Evolutionary conservation across 805 yeast species (phyloP), one percentile per base, ranked within the genome.

Genomic region (Zygosaccharomyces rouxii): DNA sequence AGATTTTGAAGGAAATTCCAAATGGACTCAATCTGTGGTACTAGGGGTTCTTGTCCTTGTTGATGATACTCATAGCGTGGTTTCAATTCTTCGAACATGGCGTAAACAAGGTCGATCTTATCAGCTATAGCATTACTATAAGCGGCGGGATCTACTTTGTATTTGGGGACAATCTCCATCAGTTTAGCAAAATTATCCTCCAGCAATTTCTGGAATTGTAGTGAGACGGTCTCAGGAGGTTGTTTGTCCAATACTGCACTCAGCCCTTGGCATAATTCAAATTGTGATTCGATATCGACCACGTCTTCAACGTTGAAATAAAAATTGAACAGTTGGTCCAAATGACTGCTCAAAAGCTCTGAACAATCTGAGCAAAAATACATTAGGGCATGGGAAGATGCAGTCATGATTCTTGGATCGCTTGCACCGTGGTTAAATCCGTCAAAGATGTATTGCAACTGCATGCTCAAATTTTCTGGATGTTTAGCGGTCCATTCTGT

Each of bases 301-400:
- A 72, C 63, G 31, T 71, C 70, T 43, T 73, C 71, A 25, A 84
- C 73, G 50, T 73, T 74, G 44, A 78, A 77, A 67, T 89, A 92
- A 51, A 94, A 81, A 54, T 79, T 74, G 56, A 83, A 81, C 48
- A 94, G 73, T 64, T 89, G 95, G 47, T 81, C 88, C 55, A 89
- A 71, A 63, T 78, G 87, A 41, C 77, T 76, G 16, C 81, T 77
- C 55, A 94, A 70, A 13, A 81, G 71, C 10, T 66, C 59, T 0
- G 90, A 78, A 60, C 99, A 94, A 68, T 95, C 99, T 60, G 87
- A 86, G 70, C 97, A 90, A 61, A 94, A 88, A 63, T 81, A 92
- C 90, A 89, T 88, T 59, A 94, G 75, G 0, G 99, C 95, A 67
- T 87, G 90, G 0, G 97, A 84, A 0, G 97, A 88, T 1, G 99